phyloP scores from a whole-genome alignment of 805 yeast genomes.

The Kluyveromyces starmeri region DNA sequence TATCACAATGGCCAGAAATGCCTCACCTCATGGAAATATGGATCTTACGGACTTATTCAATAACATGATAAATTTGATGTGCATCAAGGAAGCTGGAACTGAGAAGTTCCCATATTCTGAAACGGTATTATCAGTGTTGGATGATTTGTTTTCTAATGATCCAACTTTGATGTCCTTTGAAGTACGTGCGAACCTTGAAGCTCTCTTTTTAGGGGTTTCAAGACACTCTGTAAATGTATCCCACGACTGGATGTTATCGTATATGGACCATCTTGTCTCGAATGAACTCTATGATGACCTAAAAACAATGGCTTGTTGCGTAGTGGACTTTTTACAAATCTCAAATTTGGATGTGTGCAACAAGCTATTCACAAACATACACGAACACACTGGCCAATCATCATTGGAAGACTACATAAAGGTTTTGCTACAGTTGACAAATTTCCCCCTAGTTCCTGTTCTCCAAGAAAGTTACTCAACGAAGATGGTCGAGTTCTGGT shows the following conservation, averaged over 20 bases:
- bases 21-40: slow-evolving; percentile 21
- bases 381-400: slow-evolving; percentile 5
- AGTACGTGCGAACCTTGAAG: slow-evolving; percentile 23
- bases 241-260: slow-evolving; percentile 28
- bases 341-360: slow-evolving; percentile 27
- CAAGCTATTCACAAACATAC: slow-evolving; percentile 22
- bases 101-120: slow-evolving; percentile 22
- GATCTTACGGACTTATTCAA: slow-evolving; percentile 24
- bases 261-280: slow-evolving; percentile 27
- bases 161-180: slow-evolving; percentile 25
- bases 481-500: slow-evolving; percentile 60
- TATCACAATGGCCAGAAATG: slow-evolving; percentile 23
- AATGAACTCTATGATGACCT: slow-evolving; percentile 24
- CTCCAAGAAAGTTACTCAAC: slow-evolving; percentile 49
- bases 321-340: slow-evolving; percentile 27
- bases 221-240: slow-evolving; percentile 14
- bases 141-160: slow-evolving; percentile 23
- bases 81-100: slow-evolving; percentile 17
- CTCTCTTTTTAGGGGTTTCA: slow-evolving; percentile 25
- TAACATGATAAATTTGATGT: slow-evolving; percentile 24
- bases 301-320: slow-evolving; percentile 26
- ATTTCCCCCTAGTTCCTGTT: slow-evolving; percentile 48
- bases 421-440: slow-evolving; percentile 44
- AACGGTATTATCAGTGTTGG: slow-evolving; percentile 20
- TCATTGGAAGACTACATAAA: slow-evolving; percentile 33